These are phyloP conservation scores for Pleurotus eryngii DNA, from an alignment of 768 basidiomycete species.

Conservation along the genomic window DNA sequence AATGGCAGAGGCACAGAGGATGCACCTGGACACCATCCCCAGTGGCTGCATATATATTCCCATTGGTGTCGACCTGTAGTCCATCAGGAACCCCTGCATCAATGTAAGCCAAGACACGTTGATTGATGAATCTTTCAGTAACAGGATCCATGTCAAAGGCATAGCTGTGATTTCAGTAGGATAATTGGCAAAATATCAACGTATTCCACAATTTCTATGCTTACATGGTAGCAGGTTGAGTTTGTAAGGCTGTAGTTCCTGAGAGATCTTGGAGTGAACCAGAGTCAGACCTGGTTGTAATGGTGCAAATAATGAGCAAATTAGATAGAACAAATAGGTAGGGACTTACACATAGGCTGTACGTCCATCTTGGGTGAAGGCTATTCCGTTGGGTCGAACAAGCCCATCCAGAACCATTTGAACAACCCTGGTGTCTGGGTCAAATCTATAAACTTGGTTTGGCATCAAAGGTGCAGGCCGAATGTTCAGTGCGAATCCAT, in stretches of 20 bases:
- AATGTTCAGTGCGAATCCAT: conserved; percentile 64
- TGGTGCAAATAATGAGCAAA: background rate
- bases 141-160: conserved; percentile 61
- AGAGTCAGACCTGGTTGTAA: conserved; percentile 43
- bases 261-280: conserved; percentile 42
- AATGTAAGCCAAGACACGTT: conserved; percentile 62
- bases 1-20: background rate
- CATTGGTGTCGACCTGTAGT: conserved; percentile 56
- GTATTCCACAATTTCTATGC: conserved; percentile 15
- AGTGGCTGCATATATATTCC: conserved; percentile 64
- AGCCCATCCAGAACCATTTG: conserved; percentile 75
- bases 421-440: conserved; percentile 60
- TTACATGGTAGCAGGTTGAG: conserved; percentile 65
- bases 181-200: too few species aligned
- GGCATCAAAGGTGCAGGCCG: conserved; percentile 64
- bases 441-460: conserved; percentile 75
- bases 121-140: conserved; percentile 51
- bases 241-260: conserved; percentile 42
- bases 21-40: conserved; percentile 67
- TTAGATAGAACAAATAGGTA: background rate
- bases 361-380: conserved; percentile 60
- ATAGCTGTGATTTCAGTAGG: conserved; percentile 38
- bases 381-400: conserved; percentile 68
- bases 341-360: conserved; percentile 56
- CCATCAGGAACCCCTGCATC: conserved; percentile 71